These are phyloP conservation scores for Jatropha curcas DNA, from an alignment of 345 rosid genomes.

Conservation along the genomic window DNA sequence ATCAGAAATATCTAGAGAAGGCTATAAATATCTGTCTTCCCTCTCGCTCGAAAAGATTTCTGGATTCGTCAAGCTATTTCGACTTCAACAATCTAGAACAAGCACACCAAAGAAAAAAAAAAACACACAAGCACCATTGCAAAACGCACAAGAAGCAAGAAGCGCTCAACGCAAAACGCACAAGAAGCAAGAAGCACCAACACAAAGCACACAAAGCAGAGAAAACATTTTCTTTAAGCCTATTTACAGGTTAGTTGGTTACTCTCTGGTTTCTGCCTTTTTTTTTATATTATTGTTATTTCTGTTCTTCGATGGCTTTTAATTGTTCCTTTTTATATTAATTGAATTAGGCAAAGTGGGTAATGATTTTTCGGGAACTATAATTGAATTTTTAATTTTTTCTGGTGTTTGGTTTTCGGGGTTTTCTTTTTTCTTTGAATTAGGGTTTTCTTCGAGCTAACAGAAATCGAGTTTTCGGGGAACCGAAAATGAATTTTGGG, in stretches of 20 bases:
- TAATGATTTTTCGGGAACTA: not conserved
- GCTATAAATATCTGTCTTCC: conserved; percentile 34
- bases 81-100: not conserved
- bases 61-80: not conserved
- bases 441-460: not conserved
- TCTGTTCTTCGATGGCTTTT: not conserved
- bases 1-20: conserved; percentile 52
- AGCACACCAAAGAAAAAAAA: not conserved
- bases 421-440: not conserved
- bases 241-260: conserved; percentile 9
- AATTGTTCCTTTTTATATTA: not conserved
- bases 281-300: not conserved
- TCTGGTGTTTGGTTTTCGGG: not conserved
- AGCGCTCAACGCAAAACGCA: too few species aligned
- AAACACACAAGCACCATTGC: not conserved
- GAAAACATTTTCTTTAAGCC: too few species aligned
- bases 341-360: not conserved
- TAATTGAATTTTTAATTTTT: not conserved
- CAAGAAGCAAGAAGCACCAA: too few species aligned
- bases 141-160: too few species aligned
- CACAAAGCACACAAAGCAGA: too few species aligned
- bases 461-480: not conserved
- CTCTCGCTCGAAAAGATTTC: rapidly evolving
- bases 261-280: not conserved
- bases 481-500: not conserved